phyloP scores from a whole-genome alignment of 106 monocot genomes.

The Platanthera guangdongensis region DNA sequence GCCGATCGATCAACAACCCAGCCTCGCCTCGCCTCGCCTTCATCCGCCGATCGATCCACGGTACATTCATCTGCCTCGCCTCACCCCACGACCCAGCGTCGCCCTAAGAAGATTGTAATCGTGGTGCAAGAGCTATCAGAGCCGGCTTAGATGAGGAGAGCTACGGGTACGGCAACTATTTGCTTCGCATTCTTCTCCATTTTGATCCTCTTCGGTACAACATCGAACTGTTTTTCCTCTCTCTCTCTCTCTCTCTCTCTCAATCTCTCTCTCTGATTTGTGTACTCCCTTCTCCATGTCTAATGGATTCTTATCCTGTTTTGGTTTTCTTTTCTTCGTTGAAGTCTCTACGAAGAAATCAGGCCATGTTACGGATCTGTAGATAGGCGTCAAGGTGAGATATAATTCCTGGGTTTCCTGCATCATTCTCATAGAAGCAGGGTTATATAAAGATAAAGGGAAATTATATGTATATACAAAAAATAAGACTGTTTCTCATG shows the following conservation, averaged over 20 bases:
- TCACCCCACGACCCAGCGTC: too few relatives aligned
- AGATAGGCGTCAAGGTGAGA: constrained; percentile 96
- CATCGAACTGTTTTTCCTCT: not conserved
- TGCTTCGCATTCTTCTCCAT: constrained; percentile 3
- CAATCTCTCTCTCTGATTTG: not conserved
- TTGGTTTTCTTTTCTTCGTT: not conserved
- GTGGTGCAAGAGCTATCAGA: not conserved
- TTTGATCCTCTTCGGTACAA: constrained; percentile 5
- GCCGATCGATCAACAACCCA: too few relatives aligned
- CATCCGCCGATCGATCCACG: too few relatives aligned
- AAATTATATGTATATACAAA: too few relatives aligned
- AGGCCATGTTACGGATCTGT: constrained; percentile 76
- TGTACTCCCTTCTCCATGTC: not conserved
- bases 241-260: too few relatives aligned
- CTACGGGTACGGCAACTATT: constrained; percentile 9
- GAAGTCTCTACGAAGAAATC: constrained; percentile 82
- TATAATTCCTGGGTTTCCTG: not conserved
- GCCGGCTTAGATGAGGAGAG: not conserved
- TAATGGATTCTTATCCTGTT: not conserved
- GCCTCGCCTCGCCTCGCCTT: too few relatives aligned
- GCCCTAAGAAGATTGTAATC: not conserved
- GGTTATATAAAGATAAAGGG: not conserved
- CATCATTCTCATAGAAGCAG: not conserved
- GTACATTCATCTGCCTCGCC: too few relatives aligned
- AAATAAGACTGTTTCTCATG: too few relatives aligned